These are phyloP conservation scores for Vanderwaltozyma verrucispora DNA, from an alignment of 805 yeast species.

Conservation along the genomic window DNA sequence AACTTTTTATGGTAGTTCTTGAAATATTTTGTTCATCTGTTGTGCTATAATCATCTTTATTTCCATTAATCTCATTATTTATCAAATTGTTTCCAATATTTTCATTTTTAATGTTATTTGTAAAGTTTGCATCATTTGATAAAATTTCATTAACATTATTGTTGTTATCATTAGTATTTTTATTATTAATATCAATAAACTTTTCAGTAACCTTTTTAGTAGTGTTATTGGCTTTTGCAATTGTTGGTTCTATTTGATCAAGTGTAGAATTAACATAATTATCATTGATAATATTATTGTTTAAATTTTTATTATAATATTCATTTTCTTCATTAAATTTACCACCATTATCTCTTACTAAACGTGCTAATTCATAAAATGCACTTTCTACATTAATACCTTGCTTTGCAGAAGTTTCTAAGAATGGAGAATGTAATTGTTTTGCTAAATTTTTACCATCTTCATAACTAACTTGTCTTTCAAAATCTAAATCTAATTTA, in stretches of 20 bases:
- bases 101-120: no score
- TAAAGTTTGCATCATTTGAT: no score
- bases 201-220: background rate
- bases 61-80: no score
- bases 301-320: background rate
- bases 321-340: background rate
- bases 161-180: no score
- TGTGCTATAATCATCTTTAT: no score
- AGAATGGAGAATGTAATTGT: slow-evolving; percentile 55
- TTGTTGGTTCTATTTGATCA: no score
- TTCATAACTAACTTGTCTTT: slow-evolving; percentile 58
- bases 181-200: no score
- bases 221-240: no score
- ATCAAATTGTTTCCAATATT: background rate
- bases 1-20: no score
- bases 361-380: slow-evolving; percentile 55
- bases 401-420: slow-evolving; percentile 87
- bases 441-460: slow-evolving; percentile 54
- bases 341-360: slow-evolving; percentile 31
- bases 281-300: background rate
- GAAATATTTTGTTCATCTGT: no score
- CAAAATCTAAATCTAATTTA: slow-evolving; percentile 60
- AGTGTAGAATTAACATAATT: background rate
- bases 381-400: slow-evolving; percentile 80
- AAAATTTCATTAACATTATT: no score